Evolutionary conservation across 2,329 filamentous ascomycete species (phyloP), one percentile per base, ranked within the genome.

Genomic region (Colletotrichum orchidophilum): DNA sequence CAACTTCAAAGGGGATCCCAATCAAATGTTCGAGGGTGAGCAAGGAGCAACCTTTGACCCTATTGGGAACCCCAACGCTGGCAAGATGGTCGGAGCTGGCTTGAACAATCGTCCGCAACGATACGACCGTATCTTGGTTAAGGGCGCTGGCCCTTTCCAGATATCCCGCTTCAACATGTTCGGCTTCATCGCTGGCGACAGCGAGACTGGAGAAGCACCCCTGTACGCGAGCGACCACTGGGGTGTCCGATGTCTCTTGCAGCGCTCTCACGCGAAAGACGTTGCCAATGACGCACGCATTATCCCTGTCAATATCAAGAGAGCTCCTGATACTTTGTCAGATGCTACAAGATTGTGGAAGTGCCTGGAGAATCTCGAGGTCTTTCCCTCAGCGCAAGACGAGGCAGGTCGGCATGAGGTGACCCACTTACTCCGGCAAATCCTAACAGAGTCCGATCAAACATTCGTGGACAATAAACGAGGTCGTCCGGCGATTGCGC

Each of bases 1-100:
- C 18, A 77, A 74, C 6, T 69, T 76, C 5, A 70, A 75, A 9
- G 60, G 75, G 0, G 75, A 78, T 24, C 70, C 75, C 15, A 75
- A 78, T 12, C 81, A 84, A 18, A 72, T 83, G 0, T 85, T 84
- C 33, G 86, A 89, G 63, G 91, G 90, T 1, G 90, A 92, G 76
- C 84, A 89, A 71, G 91, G 90, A 1, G 88, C 90, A 3, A 93
- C 91, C 0, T 93, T 91, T 76, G 87, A 93, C 75, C 90, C 90
- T 0, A 79, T 80, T 2, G 79, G 80, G 6, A 93, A 93, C 74
- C 77, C 79, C 1, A 81, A 91, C 13, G 90, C 91, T 3, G 84
- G 86, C 1, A 81, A 83, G 12, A 85, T 85, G 3, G 84, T 87
- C 1, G 83, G 82, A 3, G 81, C 77, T 55, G 84, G 84, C 1